These are phyloP conservation scores for Gymnopus androsaceus DNA, from an alignment of 1,284 basidiomycete genomes.

Conservation along the genomic window DNA sequence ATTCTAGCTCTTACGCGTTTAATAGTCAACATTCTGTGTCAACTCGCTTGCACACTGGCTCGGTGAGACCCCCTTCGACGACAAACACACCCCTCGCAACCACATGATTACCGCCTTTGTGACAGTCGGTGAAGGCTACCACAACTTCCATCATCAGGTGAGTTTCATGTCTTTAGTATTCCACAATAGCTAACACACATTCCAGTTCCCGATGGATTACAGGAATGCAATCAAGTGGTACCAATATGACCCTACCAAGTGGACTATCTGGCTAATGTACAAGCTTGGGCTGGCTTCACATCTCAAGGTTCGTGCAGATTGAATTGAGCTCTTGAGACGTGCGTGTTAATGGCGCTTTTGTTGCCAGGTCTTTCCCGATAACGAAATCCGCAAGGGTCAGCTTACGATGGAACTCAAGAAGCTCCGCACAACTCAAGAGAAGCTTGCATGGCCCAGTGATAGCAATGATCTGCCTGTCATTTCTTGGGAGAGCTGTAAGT, in stretches of 20 bases:
- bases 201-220: slow-evolving; percentile 89
- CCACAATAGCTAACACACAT: background rate
- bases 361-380: slow-evolving; percentile 84
- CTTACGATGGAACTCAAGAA: slow-evolving; percentile 92
- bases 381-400: slow-evolving; percentile 90
- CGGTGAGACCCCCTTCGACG: slow-evolving; percentile 89
- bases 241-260: slow-evolving; percentile 89
- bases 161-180: background rate
- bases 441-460: slow-evolving; percentile 79
- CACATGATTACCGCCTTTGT: slow-evolving; percentile 86
- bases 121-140: slow-evolving; percentile 93
- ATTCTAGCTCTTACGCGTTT: background rate
- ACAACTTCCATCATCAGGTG: slow-evolving; percentile 88
- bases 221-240: slow-evolving; percentile 93
- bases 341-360: background rate
- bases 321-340: background rate
- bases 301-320: slow-evolving; percentile 58
- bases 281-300: slow-evolving; percentile 80
- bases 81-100: slow-evolving; percentile 92
- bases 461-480: slow-evolving; percentile 79
- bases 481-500: slow-evolving; percentile 83
- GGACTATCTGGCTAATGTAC: slow-evolving; percentile 79
- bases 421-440: slow-evolving; percentile 70
- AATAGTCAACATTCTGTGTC: slow-evolving; percentile 89
- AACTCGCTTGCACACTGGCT: slow-evolving; percentile 96